phyloP scores from a whole-genome alignment of 768 basidiomycete genomes.

The Lentinula raphanica region DNA sequence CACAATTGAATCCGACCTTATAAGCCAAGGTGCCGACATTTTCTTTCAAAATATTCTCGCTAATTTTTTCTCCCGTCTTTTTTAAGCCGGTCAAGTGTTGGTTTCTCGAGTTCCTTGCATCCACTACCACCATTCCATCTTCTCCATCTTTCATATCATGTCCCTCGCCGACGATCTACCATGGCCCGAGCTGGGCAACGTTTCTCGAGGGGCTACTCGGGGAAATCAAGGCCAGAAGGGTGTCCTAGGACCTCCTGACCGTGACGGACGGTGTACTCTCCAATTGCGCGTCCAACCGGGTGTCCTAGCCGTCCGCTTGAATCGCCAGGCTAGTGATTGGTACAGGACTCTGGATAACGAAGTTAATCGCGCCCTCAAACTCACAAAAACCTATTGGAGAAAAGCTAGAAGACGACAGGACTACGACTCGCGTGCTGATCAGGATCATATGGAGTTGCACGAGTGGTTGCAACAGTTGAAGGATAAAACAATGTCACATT shows the following conservation, averaged over 20 bases:
- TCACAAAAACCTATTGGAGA: conserved; percentile 84
- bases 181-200: conserved; percentile 83
- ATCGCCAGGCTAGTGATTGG: conserved; percentile 77
- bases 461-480: conserved; percentile 86
- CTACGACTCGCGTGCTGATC: conserved; percentile 79
- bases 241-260: conserved; percentile 63
- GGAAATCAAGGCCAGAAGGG: conserved; percentile 87
- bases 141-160: conserved; percentile 31
- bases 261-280: conserved; percentile 70
- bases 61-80: conserved; percentile 12
- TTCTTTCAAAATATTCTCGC: conserved; percentile 8
- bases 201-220: conserved; percentile 76
- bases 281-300: conserved; percentile 82
- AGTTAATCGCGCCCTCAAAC: conserved; percentile 74
- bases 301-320: conserved; percentile 69
- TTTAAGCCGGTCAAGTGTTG: conserved; percentile 7
- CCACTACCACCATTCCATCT: conserved; percentile 17
- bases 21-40: conserved; percentile 2
- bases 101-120: conserved; percentile 8
- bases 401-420: conserved; percentile 79
- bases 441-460: conserved; percentile 85
- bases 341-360: conserved; percentile 73
- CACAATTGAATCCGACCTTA: neutral
- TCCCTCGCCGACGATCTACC: conserved; percentile 70
- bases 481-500: conserved; percentile 85